phyloP scores from a whole-genome alignment of 2,329 filamentous ascomycete species.

The Fonsecaea pedrosoi region DNA sequence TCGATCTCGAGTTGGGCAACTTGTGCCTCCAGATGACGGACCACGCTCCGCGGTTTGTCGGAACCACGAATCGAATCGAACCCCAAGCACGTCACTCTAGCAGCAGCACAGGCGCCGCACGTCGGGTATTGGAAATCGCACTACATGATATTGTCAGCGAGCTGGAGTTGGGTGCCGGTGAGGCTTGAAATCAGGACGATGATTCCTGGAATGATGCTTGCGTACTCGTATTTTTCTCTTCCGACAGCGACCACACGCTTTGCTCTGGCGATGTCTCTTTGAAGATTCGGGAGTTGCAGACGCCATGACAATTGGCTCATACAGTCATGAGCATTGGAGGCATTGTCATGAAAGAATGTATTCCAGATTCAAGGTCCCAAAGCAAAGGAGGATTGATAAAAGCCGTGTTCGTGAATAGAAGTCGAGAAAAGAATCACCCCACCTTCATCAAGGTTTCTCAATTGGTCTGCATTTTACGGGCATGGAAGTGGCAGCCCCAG shows the following conservation, averaged over 20 bases:
- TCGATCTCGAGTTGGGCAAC: conserved; percentile 42
- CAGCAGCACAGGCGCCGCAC: conserved; percentile 40
- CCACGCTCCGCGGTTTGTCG: conserved; percentile 41
- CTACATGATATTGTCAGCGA: conserved; percentile 12
- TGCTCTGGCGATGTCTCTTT: conserved; percentile 22
- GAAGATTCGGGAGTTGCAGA: background rate
- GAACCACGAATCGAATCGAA: conserved; percentile 31
- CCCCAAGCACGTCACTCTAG: conserved; percentile 35
- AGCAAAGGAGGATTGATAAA: too few relatives aligned
- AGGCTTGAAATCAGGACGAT: too few relatives aligned
- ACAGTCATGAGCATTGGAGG: too few relatives aligned
- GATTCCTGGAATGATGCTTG: too few relatives aligned
- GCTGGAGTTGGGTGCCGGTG: too few relatives aligned
- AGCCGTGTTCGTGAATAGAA: too few relatives aligned
- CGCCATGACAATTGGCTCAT: background rate
- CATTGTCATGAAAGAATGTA: too few relatives aligned
- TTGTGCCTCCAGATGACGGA: conserved; percentile 41
- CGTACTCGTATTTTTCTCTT: conserved; percentile 34
- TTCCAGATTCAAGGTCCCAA: too few relatives aligned
- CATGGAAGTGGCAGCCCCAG: too few relatives aligned
- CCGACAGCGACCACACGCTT: conserved; percentile 33
- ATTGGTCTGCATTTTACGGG: too few relatives aligned
- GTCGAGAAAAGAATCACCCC: too few relatives aligned
- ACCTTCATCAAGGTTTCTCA: too few relatives aligned
- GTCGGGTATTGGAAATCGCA: conserved; percentile 33